A percentile compares a stretch with the other conserved stretches of the same genome.
Evolutionary conservation across 83 land plant genomes (phyloP).

Genomic region (Isoetes engelmannii): DNA sequence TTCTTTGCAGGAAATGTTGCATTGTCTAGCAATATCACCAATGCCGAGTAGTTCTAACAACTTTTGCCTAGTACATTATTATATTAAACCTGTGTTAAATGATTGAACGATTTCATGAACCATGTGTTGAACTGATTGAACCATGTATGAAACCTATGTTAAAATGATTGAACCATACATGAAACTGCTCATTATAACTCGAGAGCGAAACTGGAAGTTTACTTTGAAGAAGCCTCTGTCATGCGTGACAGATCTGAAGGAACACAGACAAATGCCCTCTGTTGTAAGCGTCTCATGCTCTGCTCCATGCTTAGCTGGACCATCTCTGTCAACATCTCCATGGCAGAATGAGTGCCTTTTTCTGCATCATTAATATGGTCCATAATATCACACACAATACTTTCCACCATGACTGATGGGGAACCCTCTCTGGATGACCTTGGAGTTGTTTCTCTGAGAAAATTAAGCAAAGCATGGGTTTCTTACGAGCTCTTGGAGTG

Average conservation of each 20-base stretch:
- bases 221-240: too few relatives aligned
- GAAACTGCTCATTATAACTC: too few relatives aligned
- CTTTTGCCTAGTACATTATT: too few relatives aligned
- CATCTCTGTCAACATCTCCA: conserved; percentile 77
- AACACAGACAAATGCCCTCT: conserved; percentile 43
- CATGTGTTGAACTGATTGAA: too few relatives aligned
- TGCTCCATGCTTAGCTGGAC: conserved; percentile 76
- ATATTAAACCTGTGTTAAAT: too few relatives aligned
- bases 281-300: conserved; percentile 57
- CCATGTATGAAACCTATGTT: too few relatives aligned
- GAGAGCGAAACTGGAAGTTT: too few relatives aligned
- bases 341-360: conserved; percentile 40
- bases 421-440: conserved; percentile 28
- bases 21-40: too few relatives aligned
- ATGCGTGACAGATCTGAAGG: conserved; percentile 35
- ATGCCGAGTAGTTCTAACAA: too few relatives aligned
- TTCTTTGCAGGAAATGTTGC: too few relatives aligned
- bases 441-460: conserved; percentile 50
- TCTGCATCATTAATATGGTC: conserved; percentile 45
- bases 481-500: conserved; percentile 44
- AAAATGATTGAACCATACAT: too few relatives aligned
- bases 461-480: conserved; percentile 40
- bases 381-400: conserved; percentile 48
- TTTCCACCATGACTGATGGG: conserved; percentile 42
- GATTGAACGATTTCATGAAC: too few relatives aligned